phyloP scores from a whole-genome alignment of 306 rosid species.

The Clitoria ternatea region DNA sequence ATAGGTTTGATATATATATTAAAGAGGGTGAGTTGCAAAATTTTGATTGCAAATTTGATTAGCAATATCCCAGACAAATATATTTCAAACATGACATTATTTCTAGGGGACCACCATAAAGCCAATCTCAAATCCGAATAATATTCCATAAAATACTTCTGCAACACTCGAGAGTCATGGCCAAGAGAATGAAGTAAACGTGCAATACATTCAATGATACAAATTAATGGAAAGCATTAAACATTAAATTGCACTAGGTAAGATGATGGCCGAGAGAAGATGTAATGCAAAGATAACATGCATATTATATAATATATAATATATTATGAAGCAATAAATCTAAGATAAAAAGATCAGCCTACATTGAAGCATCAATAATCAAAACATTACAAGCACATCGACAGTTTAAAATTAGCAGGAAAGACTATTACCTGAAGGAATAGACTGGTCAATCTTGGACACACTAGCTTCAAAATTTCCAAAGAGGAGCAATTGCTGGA shows the following conservation, averaged over 20 bases:
- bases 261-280: not conserved
- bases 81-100: not conserved
- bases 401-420: not conserved
- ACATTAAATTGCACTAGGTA: not conserved
- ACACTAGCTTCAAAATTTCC: conserved; percentile 70
- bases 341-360: not conserved
- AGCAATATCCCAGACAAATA: not conserved
- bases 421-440: conserved; percentile 66
- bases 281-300: not conserved
- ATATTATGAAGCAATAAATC: not conserved
- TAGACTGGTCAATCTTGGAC: conserved; percentile 76
- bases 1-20: not conserved
- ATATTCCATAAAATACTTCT: not conserved
- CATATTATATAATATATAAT: not conserved
- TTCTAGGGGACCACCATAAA: not conserved
- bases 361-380: not conserved
- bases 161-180: not conserved
- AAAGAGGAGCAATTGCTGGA: conserved; percentile 72
- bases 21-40: not conserved
- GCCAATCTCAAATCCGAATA: not conserved
- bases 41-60: not conserved
- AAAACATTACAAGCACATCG: not conserved
- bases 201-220: not conserved
- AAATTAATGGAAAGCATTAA: not conserved
- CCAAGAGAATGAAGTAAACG: not conserved